phyloP scores from a whole-genome alignment of 129 eudicot species.

The Saposhnikovia divaricata region DNA sequence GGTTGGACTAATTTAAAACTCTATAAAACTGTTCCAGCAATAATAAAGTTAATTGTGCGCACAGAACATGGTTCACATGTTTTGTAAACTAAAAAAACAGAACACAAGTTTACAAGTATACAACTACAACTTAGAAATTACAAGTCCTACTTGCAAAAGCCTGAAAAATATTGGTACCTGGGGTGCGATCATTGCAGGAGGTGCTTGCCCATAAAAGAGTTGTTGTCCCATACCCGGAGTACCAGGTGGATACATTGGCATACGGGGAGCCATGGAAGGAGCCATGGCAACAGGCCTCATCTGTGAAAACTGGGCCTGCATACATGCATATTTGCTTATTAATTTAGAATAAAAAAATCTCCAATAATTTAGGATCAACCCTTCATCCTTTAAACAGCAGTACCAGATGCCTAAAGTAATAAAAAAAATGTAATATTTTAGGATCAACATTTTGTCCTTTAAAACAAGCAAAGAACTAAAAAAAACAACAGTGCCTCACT shows the following conservation, averaged over 20 bases:
- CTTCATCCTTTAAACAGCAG: neutral
- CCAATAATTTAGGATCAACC: neutral
- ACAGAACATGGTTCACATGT: neutral
- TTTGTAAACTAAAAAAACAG: neutral
- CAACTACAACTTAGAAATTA: neutral
- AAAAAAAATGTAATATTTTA: neutral
- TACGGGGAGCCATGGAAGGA: conserved; percentile 72
- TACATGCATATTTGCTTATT: neutral
- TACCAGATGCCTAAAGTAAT: neutral
- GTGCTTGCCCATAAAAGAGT: conserved; percentile 78
- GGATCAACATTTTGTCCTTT: neutral
- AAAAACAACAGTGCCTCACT: neutral
- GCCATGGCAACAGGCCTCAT: conserved; percentile 91
- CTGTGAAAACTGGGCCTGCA: conserved; percentile 78
- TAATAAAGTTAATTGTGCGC: neutral
- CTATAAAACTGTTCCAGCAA: neutral
- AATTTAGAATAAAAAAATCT: neutral
- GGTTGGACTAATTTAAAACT: neutral
- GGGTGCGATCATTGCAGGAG: conserved; percentile 70
- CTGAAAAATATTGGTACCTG: conserved; percentile 34
- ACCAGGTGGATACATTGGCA: conserved; percentile 90
- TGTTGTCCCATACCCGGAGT: conserved; percentile 88
- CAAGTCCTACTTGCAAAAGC: neutral
- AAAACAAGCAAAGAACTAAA: neutral
- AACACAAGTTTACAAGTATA: neutral